Evolutionary conservation across 2,329 filamentous ascomycete genomes (phyloP), one percentile per base, ranked within the genome.

Genomic region (Nannizziopsis arthrosporioides): DNA sequence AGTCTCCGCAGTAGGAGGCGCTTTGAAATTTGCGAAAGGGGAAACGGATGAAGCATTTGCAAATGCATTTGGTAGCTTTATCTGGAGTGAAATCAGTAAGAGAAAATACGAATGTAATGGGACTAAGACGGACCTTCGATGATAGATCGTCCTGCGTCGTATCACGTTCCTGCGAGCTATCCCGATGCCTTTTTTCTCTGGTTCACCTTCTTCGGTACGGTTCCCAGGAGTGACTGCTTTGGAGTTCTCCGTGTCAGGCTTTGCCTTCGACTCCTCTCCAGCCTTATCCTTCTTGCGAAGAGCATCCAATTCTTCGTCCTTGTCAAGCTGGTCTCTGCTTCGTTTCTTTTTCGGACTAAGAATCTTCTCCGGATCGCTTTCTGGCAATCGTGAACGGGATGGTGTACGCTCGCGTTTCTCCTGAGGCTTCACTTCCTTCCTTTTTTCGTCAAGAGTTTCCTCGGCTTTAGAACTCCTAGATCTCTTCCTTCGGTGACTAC

Each of bases 181-280:
- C 67, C n/a, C 67, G 64, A 47, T 68, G 63, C 50, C 66, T 58
- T 50, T 69, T 70, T 65, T 70, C 53, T 69, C 68, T 8, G 63
- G 65, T 49, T 69, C 60, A 18, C 61, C 63, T 47, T 62, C 58
- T 10, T 47, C 47, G 7, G 48, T 46, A 9, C 49, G 51, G 36
- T 42, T 51, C 11, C 10, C 44, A 15, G 35, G 11, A 18, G 35
- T 32, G 12, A 39, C n/a, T 7, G 22, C 4, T 34, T 43, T 48
- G 11, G 27, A 40, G 19, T 42, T 47, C 41, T 53, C 54, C 8
- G 19, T 17, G 12, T 42, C 11, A 12, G 36, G 44, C 22, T 43
- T 32, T 17, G 44, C 47, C 30, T 53, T 42, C 10, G 37, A 27
- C 27, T 35, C 31, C 4, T 31, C 14, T 7, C 30, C 34, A 6